Evolutionary conservation across 202 grass and related monocot genomes (phyloP).

Genomic region (Setaria viridis): DNA sequence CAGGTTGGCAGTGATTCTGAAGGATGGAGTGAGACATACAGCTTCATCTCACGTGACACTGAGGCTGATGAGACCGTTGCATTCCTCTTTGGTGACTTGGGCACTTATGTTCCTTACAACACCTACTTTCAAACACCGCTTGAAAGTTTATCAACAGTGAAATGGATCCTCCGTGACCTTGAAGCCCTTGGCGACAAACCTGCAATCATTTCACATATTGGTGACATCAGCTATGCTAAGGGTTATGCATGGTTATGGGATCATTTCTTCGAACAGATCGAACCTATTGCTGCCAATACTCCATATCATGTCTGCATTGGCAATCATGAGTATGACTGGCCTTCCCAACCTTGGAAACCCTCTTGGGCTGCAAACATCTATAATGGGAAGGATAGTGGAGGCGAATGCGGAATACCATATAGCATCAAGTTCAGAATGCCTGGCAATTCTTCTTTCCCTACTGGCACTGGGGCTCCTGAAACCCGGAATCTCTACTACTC

Average conservation of each 20-base stretch:
- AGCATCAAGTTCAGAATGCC: conserved; percentile 96
- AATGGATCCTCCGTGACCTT: conserved; percentile 88
- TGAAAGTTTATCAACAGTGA: conserved; percentile 80
- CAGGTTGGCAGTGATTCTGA: conserved; percentile 66
- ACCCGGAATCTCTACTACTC: conserved; percentile 92
- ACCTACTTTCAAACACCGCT: conserved; percentile 77
- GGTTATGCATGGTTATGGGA: conserved; percentile 96
- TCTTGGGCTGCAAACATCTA: conserved; percentile 60
- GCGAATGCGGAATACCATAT: conserved; percentile 93
- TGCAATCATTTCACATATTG: conserved; percentile 85
- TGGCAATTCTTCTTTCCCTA: conserved; percentile 73
- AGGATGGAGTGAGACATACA: conserved; percentile 82
- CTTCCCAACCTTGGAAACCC: conserved; percentile 85
- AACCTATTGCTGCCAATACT: conserved; percentile 75
- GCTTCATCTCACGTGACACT: conserved; percentile 80
- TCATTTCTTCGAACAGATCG: conserved; percentile 92
- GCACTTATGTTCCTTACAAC: conserved; percentile 79
- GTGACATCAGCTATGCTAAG: conserved; percentile 93
- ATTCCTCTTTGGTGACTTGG: conserved; percentile 92
- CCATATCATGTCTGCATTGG: conserved; percentile 97
- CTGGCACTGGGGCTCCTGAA: conserved; percentile 73
- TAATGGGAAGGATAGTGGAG: conserved; percentile 75
- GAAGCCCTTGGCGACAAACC: conserved; percentile 81
- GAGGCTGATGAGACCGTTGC: conserved; percentile 75
- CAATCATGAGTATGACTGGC: conserved; percentile 98